Conservation (phyloP, 768 basidiomycete genomes). For the Podaxis sp. region DNA sequence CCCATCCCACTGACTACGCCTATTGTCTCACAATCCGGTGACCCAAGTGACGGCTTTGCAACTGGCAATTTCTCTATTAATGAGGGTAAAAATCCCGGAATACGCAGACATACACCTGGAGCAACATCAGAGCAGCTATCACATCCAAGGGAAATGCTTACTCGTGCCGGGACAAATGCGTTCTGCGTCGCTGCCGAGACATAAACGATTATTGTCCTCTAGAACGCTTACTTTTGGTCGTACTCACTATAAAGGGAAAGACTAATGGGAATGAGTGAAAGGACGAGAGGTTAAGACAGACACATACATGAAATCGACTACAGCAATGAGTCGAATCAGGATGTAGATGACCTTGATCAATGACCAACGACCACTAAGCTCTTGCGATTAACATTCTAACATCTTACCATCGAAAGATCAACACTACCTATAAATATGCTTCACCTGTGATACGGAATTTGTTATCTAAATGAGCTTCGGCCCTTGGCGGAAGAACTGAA, state of each 20-base stretch:
- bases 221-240: neutral
- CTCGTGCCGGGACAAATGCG: neutral
- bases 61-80: neutral
- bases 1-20: neutral
- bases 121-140: neutral
- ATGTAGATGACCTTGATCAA: constrained; percentile 6
- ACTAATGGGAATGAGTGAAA: neutral
- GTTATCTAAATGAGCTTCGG: neutral
- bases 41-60: constrained; percentile 12
- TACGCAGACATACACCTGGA: neutral
- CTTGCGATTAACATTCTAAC: neutral
- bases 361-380: neutral
- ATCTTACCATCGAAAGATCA: neutral
- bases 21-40: constrained; percentile 7
- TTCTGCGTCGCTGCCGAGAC: neutral
- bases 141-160: neutral
- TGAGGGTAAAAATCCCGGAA: neutral
- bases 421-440: constrained; percentile 8
- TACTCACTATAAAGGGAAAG: constrained; percentile 4
- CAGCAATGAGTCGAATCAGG: neutral
- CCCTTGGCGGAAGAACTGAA: no score
- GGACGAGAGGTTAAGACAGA: neutral
- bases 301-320: constrained; percentile 3
- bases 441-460: neutral
- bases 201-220: neutral